phyloP scores from a whole-genome alignment of 345 rosid genomes.

The Odontarrhena argentea region DNA sequence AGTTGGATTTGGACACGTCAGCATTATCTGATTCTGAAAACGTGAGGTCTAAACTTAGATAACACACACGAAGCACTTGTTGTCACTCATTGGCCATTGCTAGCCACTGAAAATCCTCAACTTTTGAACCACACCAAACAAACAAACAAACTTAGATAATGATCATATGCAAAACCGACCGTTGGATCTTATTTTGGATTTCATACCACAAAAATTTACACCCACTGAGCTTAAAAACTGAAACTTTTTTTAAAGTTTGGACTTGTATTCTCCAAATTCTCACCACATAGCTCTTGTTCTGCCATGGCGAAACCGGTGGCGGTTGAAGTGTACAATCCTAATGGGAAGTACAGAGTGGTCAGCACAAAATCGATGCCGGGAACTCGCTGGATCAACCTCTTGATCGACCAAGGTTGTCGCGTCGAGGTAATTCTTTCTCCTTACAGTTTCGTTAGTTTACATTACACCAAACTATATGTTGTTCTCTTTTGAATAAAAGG shows the following conservation, averaged over 20 bases:
- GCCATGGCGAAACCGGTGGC: slow-evolving; percentile 88
- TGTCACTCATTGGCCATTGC: not conserved
- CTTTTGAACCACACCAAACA: slow-evolving; percentile 16
- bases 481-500: slow-evolving; percentile 42
- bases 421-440: slow-evolving; percentile 62
- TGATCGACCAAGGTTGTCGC: slow-evolving; percentile 85
- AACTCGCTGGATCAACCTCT: slow-evolving; percentile 97
- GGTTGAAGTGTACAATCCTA: slow-evolving; percentile 91
- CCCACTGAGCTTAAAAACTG: slow-evolving; percentile 13
- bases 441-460: not conserved
- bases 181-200: slow-evolving; percentile 35
- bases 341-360: slow-evolving; percentile 86
- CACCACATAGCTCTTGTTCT: slow-evolving; percentile 26
- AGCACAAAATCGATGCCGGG: slow-evolving; percentile 99
- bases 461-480: not conserved
- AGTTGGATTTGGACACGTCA: slow-evolving; percentile 38
- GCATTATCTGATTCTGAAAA: slow-evolving; percentile 40
- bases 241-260: slow-evolving; percentile 11
- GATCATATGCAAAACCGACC: slow-evolving; percentile 32
- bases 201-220: slow-evolving; percentile 32
- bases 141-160: slow-evolving; percentile 17
- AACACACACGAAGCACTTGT: slow-evolving; percentile 21
- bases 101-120: slow-evolving; percentile 1
- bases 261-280: slow-evolving; percentile 16
- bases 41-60: slow-evolving; percentile 41